These are phyloP conservation scores for Citrullus mucosospermus DNA, from an alignment of 306 rosid species.

Conservation along the genomic window DNA sequence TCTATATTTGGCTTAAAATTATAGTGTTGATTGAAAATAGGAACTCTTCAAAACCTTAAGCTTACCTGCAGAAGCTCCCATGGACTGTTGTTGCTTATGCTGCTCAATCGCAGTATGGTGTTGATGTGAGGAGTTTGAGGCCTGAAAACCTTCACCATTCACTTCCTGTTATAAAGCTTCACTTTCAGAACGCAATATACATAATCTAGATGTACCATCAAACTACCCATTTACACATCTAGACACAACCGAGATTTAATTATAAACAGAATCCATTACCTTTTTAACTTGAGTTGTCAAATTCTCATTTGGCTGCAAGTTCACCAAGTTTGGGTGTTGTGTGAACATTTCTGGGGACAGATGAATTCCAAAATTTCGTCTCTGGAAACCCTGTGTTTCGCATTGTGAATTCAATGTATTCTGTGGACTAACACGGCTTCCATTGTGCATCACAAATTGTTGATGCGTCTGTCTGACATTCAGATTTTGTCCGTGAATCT, in stretches of 20 bases:
- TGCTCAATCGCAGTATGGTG: neutral
- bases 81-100: neutral
- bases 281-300: neutral
- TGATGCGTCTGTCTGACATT: neutral
- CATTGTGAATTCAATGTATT: neutral
- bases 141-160: neutral
- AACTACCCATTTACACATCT: neutral
- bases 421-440: neutral
- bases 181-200: neutral
- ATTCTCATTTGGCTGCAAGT: conserved; percentile 5
- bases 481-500: neutral
- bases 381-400: neutral
- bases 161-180: neutral
- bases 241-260: neutral
- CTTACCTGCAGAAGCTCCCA: neutral
- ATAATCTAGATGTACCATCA: neutral
- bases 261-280: neutral
- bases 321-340: neutral
- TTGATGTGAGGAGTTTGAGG: neutral
- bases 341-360: neutral
- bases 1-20: neutral
- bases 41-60: neutral
- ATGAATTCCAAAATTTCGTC: neutral
- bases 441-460: neutral
- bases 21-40: neutral